These are phyloP conservation scores for Tympanopsis confertula DNA, from an alignment of 2,329 filamentous ascomycete genomes.

Conservation along the genomic window DNA sequence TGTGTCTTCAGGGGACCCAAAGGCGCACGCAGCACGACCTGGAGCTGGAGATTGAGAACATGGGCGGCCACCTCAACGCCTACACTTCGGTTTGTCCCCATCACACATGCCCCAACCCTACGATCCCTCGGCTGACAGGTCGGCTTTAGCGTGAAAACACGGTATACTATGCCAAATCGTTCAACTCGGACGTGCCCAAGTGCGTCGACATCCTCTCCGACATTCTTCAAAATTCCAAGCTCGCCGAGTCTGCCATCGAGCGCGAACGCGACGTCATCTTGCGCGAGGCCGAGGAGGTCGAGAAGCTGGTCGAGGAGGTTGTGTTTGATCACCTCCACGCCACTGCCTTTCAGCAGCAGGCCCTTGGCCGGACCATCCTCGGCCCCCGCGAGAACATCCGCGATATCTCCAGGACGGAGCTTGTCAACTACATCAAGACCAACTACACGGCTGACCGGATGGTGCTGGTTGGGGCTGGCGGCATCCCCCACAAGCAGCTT, in stretches of 20 bases:
- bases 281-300: constrained; percentile 96
- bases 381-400: constrained; percentile 97
- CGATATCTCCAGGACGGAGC: constrained; percentile 83
- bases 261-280: constrained; percentile 97
- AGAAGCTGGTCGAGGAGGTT: constrained; percentile 99
- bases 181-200: constrained; percentile 93
- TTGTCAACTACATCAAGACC: constrained; percentile 94
- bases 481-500: constrained; percentile 84
- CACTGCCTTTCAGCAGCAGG: constrained; percentile 92
- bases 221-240: constrained; percentile 98
- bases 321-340: constrained; percentile 98
- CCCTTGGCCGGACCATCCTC: constrained; percentile 92
- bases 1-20: constrained; percentile 66
- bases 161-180: constrained; percentile 98
- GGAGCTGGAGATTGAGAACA: constrained; percentile 99
- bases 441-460: constrained; percentile 99
- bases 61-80: constrained; percentile 97
- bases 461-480: constrained; percentile 92
- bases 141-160: constrained; percentile 94
- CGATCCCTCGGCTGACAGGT: constrained; percentile 3
- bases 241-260: constrained; percentile 85
- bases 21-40: constrained; percentile 93
- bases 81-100: constrained; percentile 80
- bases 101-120: no score
- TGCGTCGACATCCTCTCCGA: constrained; percentile 97